Percentiles rank a stretch among this genome's conserved stretches.
Evolutionary conservation across 2,329 filamentous ascomycete species (phyloP).

Genomic region (Nigrograna mackinnonii): DNA sequence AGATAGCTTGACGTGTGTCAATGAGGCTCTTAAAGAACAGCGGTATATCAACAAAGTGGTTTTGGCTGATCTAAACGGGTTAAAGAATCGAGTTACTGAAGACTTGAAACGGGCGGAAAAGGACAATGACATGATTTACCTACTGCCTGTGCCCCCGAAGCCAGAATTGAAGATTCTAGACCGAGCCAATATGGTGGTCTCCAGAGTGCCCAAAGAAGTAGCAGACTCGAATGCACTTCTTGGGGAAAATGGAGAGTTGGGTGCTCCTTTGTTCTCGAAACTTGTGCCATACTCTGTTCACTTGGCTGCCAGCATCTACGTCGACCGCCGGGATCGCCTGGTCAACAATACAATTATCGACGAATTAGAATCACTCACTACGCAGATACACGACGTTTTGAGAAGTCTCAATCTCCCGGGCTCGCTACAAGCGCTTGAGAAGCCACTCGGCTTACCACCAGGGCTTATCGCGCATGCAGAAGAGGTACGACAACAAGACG

Average conservation of each 20-base stretch:
- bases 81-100: constrained; percentile 82
- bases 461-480: constrained; percentile 87
- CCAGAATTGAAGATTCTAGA: constrained; percentile 85
- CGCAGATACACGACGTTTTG: constrained; percentile 76
- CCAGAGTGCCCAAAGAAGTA: constrained; percentile 80
- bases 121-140: constrained; percentile 95
- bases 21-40: constrained; percentile 83
- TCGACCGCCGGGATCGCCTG: constrained; percentile 85
- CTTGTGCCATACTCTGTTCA: constrained; percentile 96
- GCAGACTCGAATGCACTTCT: constrained; percentile 78
- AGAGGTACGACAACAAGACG: constrained; percentile 89
- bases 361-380: constrained; percentile 80
- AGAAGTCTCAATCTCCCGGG: constrained; percentile 86
- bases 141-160: constrained; percentile 85
- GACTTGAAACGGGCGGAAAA: constrained; percentile 91
- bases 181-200: constrained; percentile 83
- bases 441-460: constrained; percentile 86
- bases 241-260: constrained; percentile 79
- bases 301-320: constrained; percentile 92
- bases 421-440: constrained; percentile 91
- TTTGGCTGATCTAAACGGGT: constrained; percentile 75
- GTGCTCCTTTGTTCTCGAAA: constrained; percentile 83
- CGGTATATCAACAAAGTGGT: constrained; percentile 82
- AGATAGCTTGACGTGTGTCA: constrained; percentile 81
- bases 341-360: constrained; percentile 87